Evolutionary conservation across 177 flowering plant genomes (phyloP).

Genomic region (Vitis hybrid): DNA sequence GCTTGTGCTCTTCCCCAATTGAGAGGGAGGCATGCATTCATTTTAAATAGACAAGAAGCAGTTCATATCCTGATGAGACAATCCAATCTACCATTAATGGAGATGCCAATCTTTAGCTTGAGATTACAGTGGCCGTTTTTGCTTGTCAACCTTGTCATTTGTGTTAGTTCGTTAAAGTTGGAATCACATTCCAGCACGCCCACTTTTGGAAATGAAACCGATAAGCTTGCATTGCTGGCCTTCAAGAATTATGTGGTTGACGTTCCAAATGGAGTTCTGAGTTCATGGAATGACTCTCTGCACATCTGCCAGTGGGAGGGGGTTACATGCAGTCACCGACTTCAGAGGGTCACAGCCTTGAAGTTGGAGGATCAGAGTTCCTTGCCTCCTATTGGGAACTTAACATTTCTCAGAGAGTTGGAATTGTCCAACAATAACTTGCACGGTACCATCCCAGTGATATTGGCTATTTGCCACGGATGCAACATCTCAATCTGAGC

Average conservation of each 20-base stretch:
- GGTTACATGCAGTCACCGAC: conserved; percentile 24
- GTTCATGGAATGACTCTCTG: conserved; percentile 28
- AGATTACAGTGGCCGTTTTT: no score
- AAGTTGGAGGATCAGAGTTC: conserved; percentile 15
- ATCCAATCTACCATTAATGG: no score
- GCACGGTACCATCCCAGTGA: conserved; percentile 27
- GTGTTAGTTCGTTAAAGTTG: no score
- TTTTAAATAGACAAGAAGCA: no score
- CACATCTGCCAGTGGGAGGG: conserved; percentile 49
- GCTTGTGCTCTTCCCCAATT: no score
- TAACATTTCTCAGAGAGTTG: conserved; percentile 32
- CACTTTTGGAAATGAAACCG: conserved; percentile 7
- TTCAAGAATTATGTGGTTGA: conserved; percentile 13
- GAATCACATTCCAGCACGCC: no score
- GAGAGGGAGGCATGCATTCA: no score
- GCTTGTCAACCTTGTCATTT: no score
- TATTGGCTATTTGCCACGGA: conserved; percentile 24
- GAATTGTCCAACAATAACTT: conserved; percentile 30
- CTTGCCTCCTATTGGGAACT: conserved; percentile 43
- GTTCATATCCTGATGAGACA: no score
- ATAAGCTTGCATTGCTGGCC: conserved; percentile 14
- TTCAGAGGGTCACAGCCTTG: conserved; percentile 26
- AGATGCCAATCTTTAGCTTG: no score
- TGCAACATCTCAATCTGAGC: conserved; percentile 18
- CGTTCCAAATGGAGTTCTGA: conserved; percentile 16